Conservation (phyloP, 139 green algal genomes). For the Picochlorum sp. region DNA sequence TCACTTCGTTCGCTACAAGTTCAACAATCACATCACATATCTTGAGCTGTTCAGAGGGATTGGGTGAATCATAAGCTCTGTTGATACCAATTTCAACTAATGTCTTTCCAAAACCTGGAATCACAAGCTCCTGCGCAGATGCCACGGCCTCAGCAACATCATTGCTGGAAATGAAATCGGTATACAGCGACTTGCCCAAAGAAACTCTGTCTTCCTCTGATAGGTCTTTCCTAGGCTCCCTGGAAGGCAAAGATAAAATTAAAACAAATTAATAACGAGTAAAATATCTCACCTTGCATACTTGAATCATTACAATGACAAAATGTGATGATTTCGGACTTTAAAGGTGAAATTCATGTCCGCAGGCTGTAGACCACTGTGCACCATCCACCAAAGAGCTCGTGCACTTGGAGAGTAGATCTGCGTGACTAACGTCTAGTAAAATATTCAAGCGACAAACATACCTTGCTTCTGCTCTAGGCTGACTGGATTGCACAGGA, state of each 20-base stretch:
- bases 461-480: not conserved
- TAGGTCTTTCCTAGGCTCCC: conserved; percentile 15
- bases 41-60: conserved; percentile 36
- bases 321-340: not conserved
- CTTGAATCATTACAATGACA: not conserved
- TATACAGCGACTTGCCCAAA: conserved; percentile 30
- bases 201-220: conserved; percentile 26
- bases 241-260: conserved; percentile 1
- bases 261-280: not conserved
- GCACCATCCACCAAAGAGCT: not conserved
- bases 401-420: conserved; percentile 7
- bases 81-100: conserved; percentile 42
- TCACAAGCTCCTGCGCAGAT: conserved; percentile 28
- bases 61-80: conserved; percentile 50
- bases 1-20: conserved; percentile 29
- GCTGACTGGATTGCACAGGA: not conserved
- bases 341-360: not conserved
- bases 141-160: conserved; percentile 28
- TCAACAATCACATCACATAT: conserved; percentile 51
- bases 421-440: not conserved
- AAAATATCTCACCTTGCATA: not conserved
- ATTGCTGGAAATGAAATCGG: conserved; percentile 26
- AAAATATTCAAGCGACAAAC: not conserved
- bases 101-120: conserved; percentile 16
- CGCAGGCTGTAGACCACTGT: conserved; percentile 24